Evolutionary conservation across 2,329 filamentous ascomycete genomes (phyloP).

Genomic region (Penicillium hesseltinei): DNA sequence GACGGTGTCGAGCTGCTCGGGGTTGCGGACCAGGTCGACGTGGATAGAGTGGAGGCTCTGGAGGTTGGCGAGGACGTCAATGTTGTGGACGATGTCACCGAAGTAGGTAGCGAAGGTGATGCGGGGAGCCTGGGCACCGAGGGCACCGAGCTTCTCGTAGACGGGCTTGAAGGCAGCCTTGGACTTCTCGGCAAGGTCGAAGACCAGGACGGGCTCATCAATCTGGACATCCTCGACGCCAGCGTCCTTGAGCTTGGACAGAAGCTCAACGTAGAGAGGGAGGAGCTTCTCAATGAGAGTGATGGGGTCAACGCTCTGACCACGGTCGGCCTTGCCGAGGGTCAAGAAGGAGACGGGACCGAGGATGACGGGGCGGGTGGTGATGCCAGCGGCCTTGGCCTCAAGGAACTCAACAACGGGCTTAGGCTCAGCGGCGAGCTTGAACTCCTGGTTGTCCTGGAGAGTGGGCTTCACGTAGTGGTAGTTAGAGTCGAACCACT

Average conservation of each 20-base stretch:
- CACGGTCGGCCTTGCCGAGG: slow-evolving; percentile 97
- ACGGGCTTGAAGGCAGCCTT: slow-evolving; percentile 98
- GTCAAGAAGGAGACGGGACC: slow-evolving; percentile 97
- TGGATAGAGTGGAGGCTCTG: slow-evolving; percentile 79
- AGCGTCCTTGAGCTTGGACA: slow-evolving; percentile 89
- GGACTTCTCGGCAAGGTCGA: slow-evolving; percentile 83
- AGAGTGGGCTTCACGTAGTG: slow-evolving; percentile 99
- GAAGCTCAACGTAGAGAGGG: slow-evolving; percentile 90
- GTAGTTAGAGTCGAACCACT: slow-evolving; percentile 99
- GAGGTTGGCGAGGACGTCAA: slow-evolving; percentile 76
- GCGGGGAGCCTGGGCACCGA: slow-evolving; percentile 79
- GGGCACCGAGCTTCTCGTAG: slow-evolving; percentile 76
- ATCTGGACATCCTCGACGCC: slow-evolving; percentile 97
- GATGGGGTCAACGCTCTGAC: slow-evolving; percentile 88
- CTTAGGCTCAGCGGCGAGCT: slow-evolving; percentile 83
- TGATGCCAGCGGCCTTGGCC: slow-evolving; percentile 94
- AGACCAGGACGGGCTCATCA: slow-evolving; percentile 95
- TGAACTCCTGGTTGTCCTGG: slow-evolving; percentile 95
- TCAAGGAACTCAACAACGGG: slow-evolving; percentile 91
- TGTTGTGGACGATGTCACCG: slow-evolving; percentile 98
- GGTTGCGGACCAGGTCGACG: slow-evolving; percentile 95
- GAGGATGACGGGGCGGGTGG: slow-evolving; percentile 88
- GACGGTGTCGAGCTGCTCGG: slow-evolving; percentile 91
- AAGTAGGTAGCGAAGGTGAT: slow-evolving; percentile 96
- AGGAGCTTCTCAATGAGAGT: slow-evolving; percentile 89